Evolutionary conservation across 2,329 filamentous ascomycete genomes (phyloP).

Genomic region (Hirsutella thompsonii): DNA sequence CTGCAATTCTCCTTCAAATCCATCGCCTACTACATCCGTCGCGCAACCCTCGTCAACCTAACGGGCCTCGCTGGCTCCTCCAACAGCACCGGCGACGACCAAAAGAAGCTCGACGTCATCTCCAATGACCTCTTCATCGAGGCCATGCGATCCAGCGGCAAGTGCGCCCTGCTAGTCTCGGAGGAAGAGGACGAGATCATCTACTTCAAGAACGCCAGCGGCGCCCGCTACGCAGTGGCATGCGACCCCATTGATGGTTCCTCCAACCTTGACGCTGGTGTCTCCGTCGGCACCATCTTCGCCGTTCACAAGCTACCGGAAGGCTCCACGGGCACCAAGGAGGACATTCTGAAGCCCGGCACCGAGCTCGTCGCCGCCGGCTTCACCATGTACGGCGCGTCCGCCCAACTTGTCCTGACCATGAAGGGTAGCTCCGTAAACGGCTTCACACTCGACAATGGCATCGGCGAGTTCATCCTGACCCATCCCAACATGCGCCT

Average conservation of each 20-base stretch:
- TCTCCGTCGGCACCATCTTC: constrained; percentile 96
- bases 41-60: constrained; percentile 88
- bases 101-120: constrained; percentile 99
- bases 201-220: constrained; percentile 63
- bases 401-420: constrained; percentile 89
- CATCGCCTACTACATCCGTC: constrained; percentile 97
- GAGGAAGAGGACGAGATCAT: constrained; percentile 95
- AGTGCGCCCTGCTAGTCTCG: constrained; percentile 85
- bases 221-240: constrained; percentile 83
- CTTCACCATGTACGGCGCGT: constrained; percentile 99
- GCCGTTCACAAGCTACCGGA: constrained; percentile 83
- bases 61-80: constrained; percentile 89
- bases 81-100: constrained; percentile 92
- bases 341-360: constrained; percentile 80
- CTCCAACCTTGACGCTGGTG: constrained; percentile 93
- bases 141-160: constrained; percentile 85
- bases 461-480: constrained; percentile 95
- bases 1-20: constrained; percentile 99
- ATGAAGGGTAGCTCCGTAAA: constrained; percentile 90
- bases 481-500: constrained; percentile 92
- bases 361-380: constrained; percentile 85
- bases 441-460: constrained; percentile 94
- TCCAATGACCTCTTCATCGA: constrained; percentile 96
- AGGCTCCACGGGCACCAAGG: constrained; percentile 57
- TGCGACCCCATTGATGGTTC: constrained; percentile 98